Base-by-base conservation (phyloP, 495 filamentous ascomycete species). In the Aspergillus cristatus region DNA sequence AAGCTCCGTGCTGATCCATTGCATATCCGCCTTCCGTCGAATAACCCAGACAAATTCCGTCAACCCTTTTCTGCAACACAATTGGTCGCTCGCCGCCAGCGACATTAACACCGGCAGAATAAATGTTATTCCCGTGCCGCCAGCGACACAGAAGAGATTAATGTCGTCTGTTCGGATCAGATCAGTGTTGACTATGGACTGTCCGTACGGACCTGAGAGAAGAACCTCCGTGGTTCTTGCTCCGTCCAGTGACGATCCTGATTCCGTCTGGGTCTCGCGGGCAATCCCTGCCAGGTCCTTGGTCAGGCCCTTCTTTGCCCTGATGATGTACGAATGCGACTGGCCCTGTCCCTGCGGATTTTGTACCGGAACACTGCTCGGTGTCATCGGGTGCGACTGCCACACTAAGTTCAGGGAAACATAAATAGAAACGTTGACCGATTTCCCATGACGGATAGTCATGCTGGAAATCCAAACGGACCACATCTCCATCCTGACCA, bases 351-450 rank as follows among this genome's bases (percentile, higher is more conserved):
- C 30, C 0, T 51, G 50, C 3, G 46, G 39, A 5, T 52, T 42
- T 1, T 45, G 44, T 2, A 49, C 51, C 0, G 78, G 78, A 1
- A 71, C 43, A 22, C 61, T 72, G 17, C 69, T 54, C 0, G 77
- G 72, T 0, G 80, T 84, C 47, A 82, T 80, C 0, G 80, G 79
- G 47, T 84, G 80, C 0, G 72, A 71, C 56, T 84, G 76, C 72
- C 77, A 82, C 58, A 37, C 67, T 78, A 2, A 71, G 54, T 15
- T 68, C 62, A 0, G 74, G 56, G 40, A 84, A 83, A 45, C 67
- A 72, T 18, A 83, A 55, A 41, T 74, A 81, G 51, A 76, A 84
- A 41, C 83, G 80, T 50, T 84, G 72, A 7, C 79, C 79, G 16
- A 77, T 52, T 14, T 58, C 56, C 77, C 78, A 82, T 0, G 70